Base-by-base conservation (phyloP, 306 rosid genomes). In the Crataegus laevigata region DNA sequence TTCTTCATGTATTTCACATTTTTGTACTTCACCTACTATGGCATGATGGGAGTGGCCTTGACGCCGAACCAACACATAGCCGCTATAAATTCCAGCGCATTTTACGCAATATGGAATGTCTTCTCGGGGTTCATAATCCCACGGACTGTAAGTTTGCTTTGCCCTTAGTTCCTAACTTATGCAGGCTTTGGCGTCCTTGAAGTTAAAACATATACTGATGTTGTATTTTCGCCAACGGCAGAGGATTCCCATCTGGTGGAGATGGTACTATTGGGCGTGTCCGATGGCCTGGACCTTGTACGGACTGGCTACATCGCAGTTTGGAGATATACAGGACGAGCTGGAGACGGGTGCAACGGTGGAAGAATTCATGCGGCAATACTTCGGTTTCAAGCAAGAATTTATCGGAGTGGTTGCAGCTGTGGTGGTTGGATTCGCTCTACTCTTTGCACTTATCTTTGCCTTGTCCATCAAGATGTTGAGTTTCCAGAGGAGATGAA, bases 241-340 rank as follows among this genome's bases (percentile, higher is more conserved):
- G 92, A 85, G 81, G 21, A 88, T 88, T 51, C 92, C 92, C 34
- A 71, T 83, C 11, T 85, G 88, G 88, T 85, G 91, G 91, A 88
- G 88, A 45, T 88, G 92, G 89, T 88, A 82, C 75, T 77, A 77
- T 65, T 88, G 89, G 88, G 54, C 14, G 34, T 85, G 87, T 72
- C 92, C 89, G 14, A 64, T 85, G 6, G 84, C 86, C 30, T 88
- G 89, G 92, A 88, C 85, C 74, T 79, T 88, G 87, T 88, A 84
- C 70, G 92, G 92, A 66, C 80, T 88, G 75, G 88, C 87, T 22
- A 71, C 77, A 69, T 85, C 92, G 69, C 91, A 88, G 73, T 88
- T 71, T 82, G 91, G 89, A 75, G 86, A 88, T 69, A 5, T 88
- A 24, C 69, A 66, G 12, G 71, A 70, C 62, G 25, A 38, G 36